Evolutionary conservation across 768 basidiomycete species (phyloP).

Genomic region (Hemileccinum rubropunctum): DNA sequence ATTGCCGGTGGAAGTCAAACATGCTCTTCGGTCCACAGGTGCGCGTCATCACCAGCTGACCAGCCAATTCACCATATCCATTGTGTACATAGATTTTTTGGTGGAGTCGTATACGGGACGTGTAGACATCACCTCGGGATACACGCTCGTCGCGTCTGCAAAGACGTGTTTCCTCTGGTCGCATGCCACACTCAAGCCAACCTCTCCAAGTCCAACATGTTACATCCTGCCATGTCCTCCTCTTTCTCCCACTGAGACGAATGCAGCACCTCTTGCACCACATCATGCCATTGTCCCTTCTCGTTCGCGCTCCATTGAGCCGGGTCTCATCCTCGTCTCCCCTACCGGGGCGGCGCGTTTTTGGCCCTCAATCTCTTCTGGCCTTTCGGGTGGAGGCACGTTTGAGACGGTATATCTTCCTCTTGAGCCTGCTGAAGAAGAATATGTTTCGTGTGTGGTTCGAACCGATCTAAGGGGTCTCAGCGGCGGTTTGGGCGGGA

Average conservation of each 20-base stretch:
- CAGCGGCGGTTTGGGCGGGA: slow-evolving; percentile 6
- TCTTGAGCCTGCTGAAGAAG: slow-evolving; percentile 46
- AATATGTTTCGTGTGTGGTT: slow-evolving; percentile 64
- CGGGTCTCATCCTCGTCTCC: slow-evolving; percentile 80
- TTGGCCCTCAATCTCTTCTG: slow-evolving; percentile 87
- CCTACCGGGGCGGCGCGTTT: slow-evolving; percentile 70
- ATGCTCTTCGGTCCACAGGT: slow-evolving; percentile 69
- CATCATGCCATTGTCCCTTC: slow-evolving; percentile 59
- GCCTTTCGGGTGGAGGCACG: slow-evolving; percentile 76
- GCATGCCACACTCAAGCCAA: slow-evolving; percentile 68
- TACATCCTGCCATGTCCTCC: slow-evolving; percentile 78
- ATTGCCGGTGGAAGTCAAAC: slow-evolving; percentile 72
- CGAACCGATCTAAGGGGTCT: slow-evolving; percentile 55
- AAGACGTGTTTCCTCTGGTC: slow-evolving; percentile 85
- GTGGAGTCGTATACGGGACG: slow-evolving; percentile 65
- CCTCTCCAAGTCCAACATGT: slow-evolving; percentile 58
- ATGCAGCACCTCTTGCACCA: slow-evolving; percentile 52
- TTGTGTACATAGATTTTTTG: slow-evolving; percentile 58
- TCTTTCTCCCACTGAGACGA: slow-evolving; percentile 36
- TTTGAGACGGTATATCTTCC: slow-evolving; percentile 45
- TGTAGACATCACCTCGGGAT: slow-evolving; percentile 70
- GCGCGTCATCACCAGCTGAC: slow-evolving; percentile 1
- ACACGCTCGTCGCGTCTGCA: slow-evolving; percentile 66
- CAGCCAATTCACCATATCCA: not conserved
- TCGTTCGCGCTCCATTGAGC: slow-evolving; percentile 55